These are phyloP conservation scores for Vigna unguiculata DNA, from an alignment of 306 rosid genomes.

Conservation along the genomic window DNA sequence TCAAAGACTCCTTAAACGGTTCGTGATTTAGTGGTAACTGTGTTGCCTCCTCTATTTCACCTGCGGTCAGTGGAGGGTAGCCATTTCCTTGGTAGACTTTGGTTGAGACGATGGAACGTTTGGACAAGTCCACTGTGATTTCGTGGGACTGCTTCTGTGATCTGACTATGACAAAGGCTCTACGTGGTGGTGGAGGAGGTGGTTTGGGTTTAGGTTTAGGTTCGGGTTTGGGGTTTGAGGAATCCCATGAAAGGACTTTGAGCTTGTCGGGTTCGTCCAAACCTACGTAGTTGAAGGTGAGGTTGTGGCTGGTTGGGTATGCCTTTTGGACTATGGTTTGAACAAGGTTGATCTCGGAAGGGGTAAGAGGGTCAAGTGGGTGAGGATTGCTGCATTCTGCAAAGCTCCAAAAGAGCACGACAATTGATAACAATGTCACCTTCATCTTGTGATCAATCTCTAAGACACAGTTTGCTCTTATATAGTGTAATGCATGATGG, in stretches of 20 bases:
- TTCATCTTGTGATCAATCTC: not conserved
- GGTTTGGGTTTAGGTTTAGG: not conserved
- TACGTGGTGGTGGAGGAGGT: slow-evolving; percentile 48
- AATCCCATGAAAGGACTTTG: slow-evolving; percentile 53
- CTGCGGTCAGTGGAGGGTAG: slow-evolving; percentile 44
- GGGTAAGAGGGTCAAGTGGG: slow-evolving; percentile 60
- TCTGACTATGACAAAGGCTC: slow-evolving; percentile 56
- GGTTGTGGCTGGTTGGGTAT: slow-evolving; percentile 10
- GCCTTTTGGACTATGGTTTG: slow-evolving; percentile 43
- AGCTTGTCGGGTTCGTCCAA: slow-evolving; percentile 66
- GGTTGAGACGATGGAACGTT: slow-evolving; percentile 40
- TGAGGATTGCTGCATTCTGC: slow-evolving; percentile 35
- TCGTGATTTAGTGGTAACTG: slow-evolving; percentile 16
- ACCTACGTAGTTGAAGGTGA: slow-evolving; percentile 63
- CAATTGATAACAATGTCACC: not conserved
- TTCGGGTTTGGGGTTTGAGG: not conserved
- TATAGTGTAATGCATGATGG: not conserved
- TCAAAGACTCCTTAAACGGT: slow-evolving; percentile 40
- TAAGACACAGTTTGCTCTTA: not conserved
- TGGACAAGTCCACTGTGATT: slow-evolving; percentile 50
- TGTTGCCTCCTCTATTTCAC: slow-evolving; percentile 21
- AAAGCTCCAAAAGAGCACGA: not conserved
- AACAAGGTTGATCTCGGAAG: slow-evolving; percentile 42
- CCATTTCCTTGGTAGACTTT: slow-evolving; percentile 52
- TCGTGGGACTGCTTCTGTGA: slow-evolving; percentile 52